Evolutionary conservation across 2,329 filamentous ascomycete species (phyloP).

Genomic region (Xylariaceae sp.): DNA sequence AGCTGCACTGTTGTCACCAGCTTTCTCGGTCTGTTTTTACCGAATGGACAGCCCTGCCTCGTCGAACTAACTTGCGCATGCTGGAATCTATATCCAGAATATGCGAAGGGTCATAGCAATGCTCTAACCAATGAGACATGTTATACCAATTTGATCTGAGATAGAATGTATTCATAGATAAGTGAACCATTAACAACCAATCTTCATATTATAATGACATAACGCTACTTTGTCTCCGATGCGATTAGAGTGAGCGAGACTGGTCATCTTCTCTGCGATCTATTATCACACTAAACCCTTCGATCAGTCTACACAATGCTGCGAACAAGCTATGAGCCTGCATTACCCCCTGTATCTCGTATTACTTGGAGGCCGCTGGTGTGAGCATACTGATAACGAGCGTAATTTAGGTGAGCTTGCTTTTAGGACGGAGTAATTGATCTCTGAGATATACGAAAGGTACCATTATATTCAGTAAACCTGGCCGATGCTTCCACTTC

Average conservation of each 20-base stretch:
- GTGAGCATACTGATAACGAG: not conserved
- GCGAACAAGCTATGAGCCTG: not conserved
- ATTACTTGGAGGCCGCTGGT: slow-evolving; percentile 1
- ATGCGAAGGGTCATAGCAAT: not conserved
- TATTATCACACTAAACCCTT: too few species aligned
- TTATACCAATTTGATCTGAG: not conserved
- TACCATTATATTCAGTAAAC: too few species aligned
- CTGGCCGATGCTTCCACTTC: too few species aligned
- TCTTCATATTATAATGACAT: slow-evolving; percentile 6
- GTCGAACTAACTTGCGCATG: not conserved
- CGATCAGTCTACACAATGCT: slow-evolving; percentile 8
- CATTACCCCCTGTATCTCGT: slow-evolving; percentile 3
- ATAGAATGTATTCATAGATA: not conserved
- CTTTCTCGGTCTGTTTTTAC: not conserved
- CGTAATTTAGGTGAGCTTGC: not conserved
- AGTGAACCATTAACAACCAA: not conserved
- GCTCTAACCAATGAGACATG: slow-evolving; percentile 1
- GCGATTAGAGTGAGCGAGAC: too few species aligned
- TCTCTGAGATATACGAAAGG: too few species aligned
- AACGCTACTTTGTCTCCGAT: not conserved
- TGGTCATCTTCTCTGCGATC: too few species aligned
- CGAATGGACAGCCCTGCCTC: not conserved
- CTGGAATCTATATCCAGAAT: not conserved
- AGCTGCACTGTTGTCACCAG: not conserved
- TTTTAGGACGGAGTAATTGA: too few species aligned